Conservation (phyloP, 257 asterid genomes). For the Scutellaria galericulata region DNA sequence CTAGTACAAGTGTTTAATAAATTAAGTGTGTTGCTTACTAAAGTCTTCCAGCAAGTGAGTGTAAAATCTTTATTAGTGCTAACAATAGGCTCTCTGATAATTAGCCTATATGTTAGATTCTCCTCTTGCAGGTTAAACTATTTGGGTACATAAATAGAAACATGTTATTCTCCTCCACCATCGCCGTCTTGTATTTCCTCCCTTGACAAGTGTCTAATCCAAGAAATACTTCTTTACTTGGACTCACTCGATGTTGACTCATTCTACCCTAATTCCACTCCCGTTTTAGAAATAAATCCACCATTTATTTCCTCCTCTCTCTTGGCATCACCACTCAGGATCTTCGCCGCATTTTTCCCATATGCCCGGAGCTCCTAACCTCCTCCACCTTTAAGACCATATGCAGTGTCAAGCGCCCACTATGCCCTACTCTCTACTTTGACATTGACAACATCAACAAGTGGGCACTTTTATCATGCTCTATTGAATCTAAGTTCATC, state of each 20-base stretch:
- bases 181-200: slow-evolving; percentile 44
- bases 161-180: slow-evolving; percentile 28
- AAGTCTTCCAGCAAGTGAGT: too few species aligned
- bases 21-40: too few species aligned
- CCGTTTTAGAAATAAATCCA: slow-evolving; percentile 65
- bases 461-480: slow-evolving; percentile 72
- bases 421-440: slow-evolving; percentile 85
- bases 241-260: slow-evolving; percentile 88
- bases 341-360: slow-evolving; percentile 72
- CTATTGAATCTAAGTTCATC: slow-evolving; percentile 75
- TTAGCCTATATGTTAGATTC: slow-evolving; percentile 89
- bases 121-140: slow-evolving; percentile 10
- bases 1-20: too few species aligned
- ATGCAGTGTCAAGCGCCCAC: slow-evolving; percentile 59
- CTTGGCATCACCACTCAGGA: slow-evolving; percentile 58
- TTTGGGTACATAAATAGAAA: too few species aligned
- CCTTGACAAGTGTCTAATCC: slow-evolving; percentile 38
- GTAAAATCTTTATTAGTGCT: too few species aligned
- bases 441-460: slow-evolving; percentile 68
- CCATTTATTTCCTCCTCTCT: slow-evolving; percentile 64
- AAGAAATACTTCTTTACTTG: slow-evolving; percentile 69
- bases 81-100: slow-evolving; percentile 73
- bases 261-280: slow-evolving; percentile 50
- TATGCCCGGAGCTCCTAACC: slow-evolving; percentile 82
- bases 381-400: slow-evolving; percentile 44